Base-by-base conservation (phyloP, 805 yeast genomes). In the Diddensiella santjacobensis region DNA sequence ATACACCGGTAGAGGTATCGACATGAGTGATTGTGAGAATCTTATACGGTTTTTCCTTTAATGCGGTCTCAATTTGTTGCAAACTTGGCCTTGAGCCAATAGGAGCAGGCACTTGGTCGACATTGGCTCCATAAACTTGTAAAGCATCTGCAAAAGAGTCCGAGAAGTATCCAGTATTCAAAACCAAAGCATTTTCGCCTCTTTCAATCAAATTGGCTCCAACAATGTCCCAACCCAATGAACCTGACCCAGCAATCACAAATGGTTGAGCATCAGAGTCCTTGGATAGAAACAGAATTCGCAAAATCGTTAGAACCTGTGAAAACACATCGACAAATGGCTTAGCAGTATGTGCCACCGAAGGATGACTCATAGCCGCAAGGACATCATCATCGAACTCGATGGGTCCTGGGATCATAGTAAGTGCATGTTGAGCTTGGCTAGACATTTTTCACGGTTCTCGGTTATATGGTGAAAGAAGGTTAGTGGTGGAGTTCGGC, bases 1-100 rank as follows among this genome's bases (percentile, higher is more conserved):
- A 78, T 37, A 91, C 96, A n/a, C 96, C 95, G 30, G 97, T 88
- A 1, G 96, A 88, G 40, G 98, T 93, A 67, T 93, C 99, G 33
- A 93, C 96, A 59, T 91, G 98, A 37, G 97, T 91, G 60, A 90
- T 77, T 42, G 96, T 87, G 58, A 91, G 75, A 45, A 86, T 76
- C 54, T 77, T 65, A 71, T 84, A 91, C 51, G 71, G 67, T 50
- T 74, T 72, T 5, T 66, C 47, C 50, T 67, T 62, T 64, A 90
- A 74, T 49, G 80, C 76, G 8, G 70, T 63, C 62, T 81, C 84
- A 39, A 90, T 70, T 42, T 71, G 65, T 2, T 67, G 74, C 20
- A 79, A 63, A 24, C 84, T 77, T 17, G 87, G 87, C 30, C 74
- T 75, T 49, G 76, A 84, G 48, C 97, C 98, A 48, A 86, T 72